Percentiles rank a stretch among this genome's conserved stretches.
Evolutionary conservation across 169 alveolate species (phyloP).

Genomic region (Eimeria zaria): DNA sequence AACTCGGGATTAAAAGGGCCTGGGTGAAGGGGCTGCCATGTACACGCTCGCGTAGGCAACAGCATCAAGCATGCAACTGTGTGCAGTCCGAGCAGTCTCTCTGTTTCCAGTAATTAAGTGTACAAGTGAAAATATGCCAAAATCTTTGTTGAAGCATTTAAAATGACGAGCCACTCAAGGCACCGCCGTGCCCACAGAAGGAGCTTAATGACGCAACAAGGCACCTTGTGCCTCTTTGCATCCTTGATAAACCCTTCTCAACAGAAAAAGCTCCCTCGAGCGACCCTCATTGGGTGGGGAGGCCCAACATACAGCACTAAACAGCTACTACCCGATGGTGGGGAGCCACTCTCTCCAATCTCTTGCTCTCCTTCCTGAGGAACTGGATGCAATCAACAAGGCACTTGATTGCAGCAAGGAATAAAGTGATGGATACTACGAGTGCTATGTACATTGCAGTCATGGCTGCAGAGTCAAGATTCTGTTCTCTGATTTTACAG

Average conservation of each 20-base stretch:
- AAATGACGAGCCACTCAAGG: neutral
- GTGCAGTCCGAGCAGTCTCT: neutral
- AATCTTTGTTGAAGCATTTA: neutral
- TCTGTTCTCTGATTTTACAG: neutral
- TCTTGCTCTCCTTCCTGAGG: neutral
- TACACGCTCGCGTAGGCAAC: neutral
- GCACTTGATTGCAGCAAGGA: neutral
- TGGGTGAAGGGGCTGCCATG: neutral
- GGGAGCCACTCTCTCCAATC: neutral
- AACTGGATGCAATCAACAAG: neutral
- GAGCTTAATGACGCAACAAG: neutral
- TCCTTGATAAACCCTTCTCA: neutral
- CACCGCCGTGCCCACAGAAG: neutral
- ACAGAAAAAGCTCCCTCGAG: neutral
- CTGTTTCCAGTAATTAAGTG: neutral
- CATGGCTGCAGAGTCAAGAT: neutral
- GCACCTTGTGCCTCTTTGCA: neutral
- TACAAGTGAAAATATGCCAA: neutral
- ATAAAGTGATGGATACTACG: neutral
- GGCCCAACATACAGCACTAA: neutral
- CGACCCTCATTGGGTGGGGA: neutral
- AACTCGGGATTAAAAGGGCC: neutral
- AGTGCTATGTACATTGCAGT: constrained; percentile 25
- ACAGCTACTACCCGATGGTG: neutral
- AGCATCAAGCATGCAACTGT: constrained; percentile 1